Evolutionary conservation across 2,329 filamentous ascomycete genomes (phyloP), one percentile per base, ranked within the genome.

Genomic region (Diaporthe sp.): DNA sequence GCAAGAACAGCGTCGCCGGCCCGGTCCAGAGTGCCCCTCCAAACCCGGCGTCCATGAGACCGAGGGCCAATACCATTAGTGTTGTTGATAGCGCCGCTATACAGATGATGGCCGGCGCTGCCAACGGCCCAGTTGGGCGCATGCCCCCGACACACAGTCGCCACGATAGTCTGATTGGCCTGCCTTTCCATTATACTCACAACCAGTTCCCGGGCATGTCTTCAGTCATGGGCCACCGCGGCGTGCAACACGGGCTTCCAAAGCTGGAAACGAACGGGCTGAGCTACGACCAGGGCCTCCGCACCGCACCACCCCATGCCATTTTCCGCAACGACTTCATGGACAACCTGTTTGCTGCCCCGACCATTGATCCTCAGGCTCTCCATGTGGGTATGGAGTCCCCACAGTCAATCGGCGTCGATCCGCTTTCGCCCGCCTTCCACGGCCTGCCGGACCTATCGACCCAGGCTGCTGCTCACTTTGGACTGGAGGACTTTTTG

Each of bases 1-100:
- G 97, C 76, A 98, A 98, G 87, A 98, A 96, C 83, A 98, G 97
- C 73, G 91, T 97, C 75, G 95, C 93, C 65, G 92, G 90, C 79
- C 79, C 85, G 53, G 86, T 83, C 78, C 68, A 55, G 55, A 71
- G 63, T 47, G 84, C 85, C 39, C 82, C 87, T 79, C 88, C 85
- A 70, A 87, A 85, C 77, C 85, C 87, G 72, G 88, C 89, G 72
- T 88, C 89, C 17, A 96, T 96, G 91, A 91, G 97, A 78, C 97
- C 96, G 31, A 90, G 97, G 80, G 96, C 97, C 73, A 98, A 98
- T 83, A 99, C 97, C 51, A 97, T 99, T 81, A 97, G 96, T 82
- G 96, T 98, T 83, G 92, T 98, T 74, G 97, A 98, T 82, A 90
- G 91, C 75, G 88, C 89, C 72, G 91, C 93, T 55, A 90, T 98